Conservation (phyloP, 2,329 filamentous ascomycete genomes). For the Pezicula neosporulosa region DNA sequence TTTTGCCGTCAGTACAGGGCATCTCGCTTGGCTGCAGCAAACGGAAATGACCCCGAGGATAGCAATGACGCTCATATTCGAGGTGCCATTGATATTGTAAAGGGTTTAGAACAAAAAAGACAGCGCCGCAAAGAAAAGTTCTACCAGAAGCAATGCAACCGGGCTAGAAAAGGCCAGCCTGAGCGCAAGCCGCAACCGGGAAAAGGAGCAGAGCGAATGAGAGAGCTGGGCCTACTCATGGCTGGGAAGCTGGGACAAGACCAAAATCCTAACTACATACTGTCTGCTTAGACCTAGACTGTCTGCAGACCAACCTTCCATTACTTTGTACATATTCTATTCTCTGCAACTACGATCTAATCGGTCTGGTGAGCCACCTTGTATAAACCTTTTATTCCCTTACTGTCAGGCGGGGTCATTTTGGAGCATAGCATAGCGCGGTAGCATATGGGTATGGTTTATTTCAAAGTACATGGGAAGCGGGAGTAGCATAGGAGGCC, state of each 20-base stretch:
- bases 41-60: conserved; percentile 33
- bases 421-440: conserved; percentile 21
- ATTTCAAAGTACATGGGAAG: neutral
- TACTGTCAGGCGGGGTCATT: conserved; percentile 12
- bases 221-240: conserved; percentile 84
- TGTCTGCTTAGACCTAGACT: conserved; percentile 55
- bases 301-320: conserved; percentile 3
- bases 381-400: conserved; percentile 12
- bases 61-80: conserved; percentile 64
- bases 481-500: neutral
- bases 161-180: conserved; percentile 62
- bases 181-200: conserved; percentile 71
- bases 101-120: conserved; percentile 91
- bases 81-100: conserved; percentile 96
- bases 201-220: conserved; percentile 89
- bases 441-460: conserved; percentile 14
- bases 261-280: conserved; percentile 58
- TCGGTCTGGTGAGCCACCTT: conserved; percentile 5
- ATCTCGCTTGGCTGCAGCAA: conserved; percentile 38
- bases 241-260: conserved; percentile 68
- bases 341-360: conserved; percentile 4
- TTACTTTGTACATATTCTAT: conserved; percentile 20
- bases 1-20: conserved; percentile 49
- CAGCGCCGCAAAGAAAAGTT: conserved; percentile 92
- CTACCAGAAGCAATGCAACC: conserved; percentile 83